Base-by-base conservation (phyloP, 257 asterid genomes). In the Cinchona pubescens region DNA sequence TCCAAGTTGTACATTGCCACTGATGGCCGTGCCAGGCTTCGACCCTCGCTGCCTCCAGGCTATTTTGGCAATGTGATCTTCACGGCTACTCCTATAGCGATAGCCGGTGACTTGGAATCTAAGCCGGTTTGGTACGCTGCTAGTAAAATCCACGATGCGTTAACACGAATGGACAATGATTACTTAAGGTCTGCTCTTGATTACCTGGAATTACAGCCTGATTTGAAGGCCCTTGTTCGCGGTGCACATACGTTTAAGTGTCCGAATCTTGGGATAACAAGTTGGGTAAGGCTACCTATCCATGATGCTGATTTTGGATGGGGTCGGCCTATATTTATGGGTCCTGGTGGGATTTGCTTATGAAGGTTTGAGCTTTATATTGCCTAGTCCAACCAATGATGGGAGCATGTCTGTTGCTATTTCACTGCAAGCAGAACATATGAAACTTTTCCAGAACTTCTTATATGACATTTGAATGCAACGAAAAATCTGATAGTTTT, bases 181-280 rank as follows among this genome's bases (percentile, higher is more conserved):
- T 91, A 93, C 79, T 72, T 93, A 78, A 84, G 90, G 8, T 93
- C 97, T 0, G 97, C 97, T n/a, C 89, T 93, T 2, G 97, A 93
- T 79, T 93, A 87, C 79, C 64, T 93, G 87, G 98, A 93, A 81
- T 38, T 90, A 74, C 98, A 93, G 86, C 96, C 92, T 0, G 97
- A 91, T 71, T 82, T 93, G 3, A 90, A 90, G 85, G 96, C 96
- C 0, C 90, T 93, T 0, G 92, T 90, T 34, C 95, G 97, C 0
- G 98, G 98, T n/a, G 96, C 94, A 0, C 97, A 93, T 79, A 93
- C 97, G 5, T 91, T 89, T 59, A 80, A 85, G 84, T 93, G 98
- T 82, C 98, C 98, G 5, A 93, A 93, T 77, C 90, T 93, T 5
- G 98, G 98, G 81, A 93, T 93, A 23, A 93, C 96, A 7, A 93